Base-by-base conservation (phyloP, 1,284 basidiomycete species). In the Trichosporon ovoides region DNA sequence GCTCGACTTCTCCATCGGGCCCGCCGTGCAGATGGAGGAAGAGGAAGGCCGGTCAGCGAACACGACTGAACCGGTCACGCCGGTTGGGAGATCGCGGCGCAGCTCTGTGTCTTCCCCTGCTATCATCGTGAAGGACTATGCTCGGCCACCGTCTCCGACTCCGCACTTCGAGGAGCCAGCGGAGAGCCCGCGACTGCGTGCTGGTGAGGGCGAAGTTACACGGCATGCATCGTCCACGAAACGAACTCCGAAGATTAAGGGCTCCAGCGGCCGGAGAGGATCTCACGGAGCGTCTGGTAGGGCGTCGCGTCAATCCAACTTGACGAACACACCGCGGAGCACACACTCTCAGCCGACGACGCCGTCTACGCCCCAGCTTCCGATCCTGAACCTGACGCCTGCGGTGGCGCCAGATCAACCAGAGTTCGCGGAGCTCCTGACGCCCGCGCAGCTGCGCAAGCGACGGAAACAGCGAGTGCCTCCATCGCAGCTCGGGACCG, bases 361-460 rank as follows among this genome's bases (percentile, higher is more conserved):
- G 3, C 46, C 56, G 11, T 38, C 56, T 6, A 60, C 59, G 4
- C 63, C 53, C 22, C 43, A 48, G 1, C 33, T 24, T 3, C 56
- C 56, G 12, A 59, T 58, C 38, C 46, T 60, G 14, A 18, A 59
- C 14, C 56, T 55, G 2, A 37, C 57, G 7, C 34, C 52, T n/a
- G 48, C 56, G 13, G 34, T 53, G 34, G 12, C 38, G 48, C 38
- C 55, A 6, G 61, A 63, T 24, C 57, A 68, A 53, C 72, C 72
- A 4, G 64, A 74, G 57, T 74, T 74, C 43, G 72, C 72, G 1
- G 72, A 74, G 49, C 66, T 72, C 5, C 65, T 74, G 43, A 74
- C 72, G 1, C 72, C 72, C 0, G 64, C 65, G 1, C 68, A 70
- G 56, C 56, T 73, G 6, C 62, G 69, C 12, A 56, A 60, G 20